Base-by-base conservation (phyloP, 495 filamentous ascomycete genomes). In the Lasiosphaeriaceae sp. region DNA sequence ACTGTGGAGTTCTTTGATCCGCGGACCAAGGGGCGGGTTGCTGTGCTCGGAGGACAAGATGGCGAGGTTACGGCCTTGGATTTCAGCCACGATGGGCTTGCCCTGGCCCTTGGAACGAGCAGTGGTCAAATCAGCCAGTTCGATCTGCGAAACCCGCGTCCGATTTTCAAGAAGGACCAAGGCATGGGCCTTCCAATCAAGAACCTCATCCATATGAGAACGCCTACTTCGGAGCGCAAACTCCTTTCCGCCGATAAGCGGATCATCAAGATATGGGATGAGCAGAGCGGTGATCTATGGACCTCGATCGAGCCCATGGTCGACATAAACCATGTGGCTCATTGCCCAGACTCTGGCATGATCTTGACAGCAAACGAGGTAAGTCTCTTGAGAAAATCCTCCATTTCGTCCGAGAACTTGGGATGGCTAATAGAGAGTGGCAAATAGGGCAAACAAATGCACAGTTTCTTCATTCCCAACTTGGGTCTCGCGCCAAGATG, bases 1-100 rank as follows among this genome's bases (percentile, higher is more conserved):
- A 95, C 91, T 6, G 92, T 97, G 29, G 95, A 97, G 61, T 91
- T 97, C 60, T 99, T 90, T 88, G 95, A 99, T 68, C 80, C 92
- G 3, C 80, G 95, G 58, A 87, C 85, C 52, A 87, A 90, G 66
- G 85, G 84, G 54, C 81, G 91, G 24, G 86, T 94, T n/a, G 91
- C 89, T 21, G 76, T 91, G 20, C 75, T 99, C 4, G 76, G 84
- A 9, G 68, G 71, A 0, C 77, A 80, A 19, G 82, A 87, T 47
- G 79, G 86, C 23, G 90, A 91, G 63, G 85, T 97, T 43, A 97
- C 95, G 0, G 87, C 93, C 0, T 72, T 97, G 26, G 84, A 95
- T 54, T 99, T 96, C 72, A 85, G 89, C 57, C 79, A 81, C 11
- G 92, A 90, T 16, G 95, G 95, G 0, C 76, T 99, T 47, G 90